These are phyloP conservation scores for Hypoxylon sp. DNA, from an alignment of 2,329 filamentous ascomycete species.

Conservation along the genomic window DNA sequence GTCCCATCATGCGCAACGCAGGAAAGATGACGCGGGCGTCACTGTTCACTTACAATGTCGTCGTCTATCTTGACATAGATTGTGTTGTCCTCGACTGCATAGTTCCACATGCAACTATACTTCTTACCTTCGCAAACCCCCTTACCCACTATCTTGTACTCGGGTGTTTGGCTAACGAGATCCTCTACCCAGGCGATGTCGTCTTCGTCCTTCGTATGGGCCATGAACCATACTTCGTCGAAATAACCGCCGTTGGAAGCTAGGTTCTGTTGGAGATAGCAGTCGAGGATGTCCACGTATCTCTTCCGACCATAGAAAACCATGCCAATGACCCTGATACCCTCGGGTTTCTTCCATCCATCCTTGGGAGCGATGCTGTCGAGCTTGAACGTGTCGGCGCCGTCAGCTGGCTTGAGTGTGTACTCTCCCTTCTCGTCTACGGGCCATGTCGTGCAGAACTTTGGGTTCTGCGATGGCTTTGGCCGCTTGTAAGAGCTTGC, in stretches of 20 bases:
- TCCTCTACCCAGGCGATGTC: slow-evolving; percentile 57
- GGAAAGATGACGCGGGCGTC: neutral
- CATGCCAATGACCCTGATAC: slow-evolving; percentile 57
- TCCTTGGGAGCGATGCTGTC: slow-evolving; percentile 46
- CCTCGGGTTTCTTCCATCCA: slow-evolving; percentile 48
- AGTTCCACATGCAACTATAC: slow-evolving; percentile 52
- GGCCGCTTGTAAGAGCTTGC: slow-evolving; percentile 20
- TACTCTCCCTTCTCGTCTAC: slow-evolving; percentile 43
- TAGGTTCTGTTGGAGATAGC: slow-evolving; percentile 59
- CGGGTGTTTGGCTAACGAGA: slow-evolving; percentile 52
- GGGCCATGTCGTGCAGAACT: slow-evolving; percentile 50
- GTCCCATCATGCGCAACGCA: neutral
- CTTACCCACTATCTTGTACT: slow-evolving; percentile 53
- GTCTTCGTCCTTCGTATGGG: slow-evolving; percentile 54
- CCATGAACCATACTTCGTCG: slow-evolving; percentile 59
- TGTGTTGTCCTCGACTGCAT: slow-evolving; percentile 49
- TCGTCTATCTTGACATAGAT: slow-evolving; percentile 61
- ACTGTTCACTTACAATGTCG: slow-evolving; percentile 54
- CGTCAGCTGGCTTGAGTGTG: slow-evolving; percentile 30
- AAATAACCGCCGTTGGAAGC: slow-evolving; percentile 59
- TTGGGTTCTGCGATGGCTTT: slow-evolving; percentile 15
- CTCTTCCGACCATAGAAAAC: slow-evolving; percentile 60
- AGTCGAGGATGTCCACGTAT: slow-evolving; percentile 60
- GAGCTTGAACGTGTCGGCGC: slow-evolving; percentile 30
- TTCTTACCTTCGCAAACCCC: slow-evolving; percentile 52